These are phyloP conservation scores for Kodamaea fungicola DNA, from an alignment of 1,139 yeast species.

Conservation along the genomic window DNA sequence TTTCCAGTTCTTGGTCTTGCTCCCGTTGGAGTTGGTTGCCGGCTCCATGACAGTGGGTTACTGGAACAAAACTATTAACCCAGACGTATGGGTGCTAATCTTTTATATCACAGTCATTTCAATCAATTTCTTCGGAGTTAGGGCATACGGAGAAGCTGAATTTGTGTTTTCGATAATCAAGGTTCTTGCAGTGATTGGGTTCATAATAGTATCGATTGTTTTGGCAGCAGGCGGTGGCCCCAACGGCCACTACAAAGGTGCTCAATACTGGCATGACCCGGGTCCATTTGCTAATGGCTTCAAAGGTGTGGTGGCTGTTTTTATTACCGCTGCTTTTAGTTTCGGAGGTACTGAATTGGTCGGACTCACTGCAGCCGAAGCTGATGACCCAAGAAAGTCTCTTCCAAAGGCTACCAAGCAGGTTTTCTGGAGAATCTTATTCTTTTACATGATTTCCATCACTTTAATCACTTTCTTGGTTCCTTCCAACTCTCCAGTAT, in stretches of 20 bases:
- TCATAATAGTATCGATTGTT: slow-evolving; percentile 28
- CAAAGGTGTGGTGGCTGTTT: slow-evolving; percentile 46
- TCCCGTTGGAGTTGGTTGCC: slow-evolving; percentile 32
- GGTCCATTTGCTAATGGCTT: slow-evolving; percentile 38
- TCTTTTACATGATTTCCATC: slow-evolving; percentile 32
- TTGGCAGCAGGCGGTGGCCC: slow-evolving; percentile 35
- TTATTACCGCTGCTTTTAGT: slow-evolving; percentile 55
- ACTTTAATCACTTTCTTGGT: slow-evolving; percentile 31
- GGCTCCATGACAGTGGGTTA: slow-evolving; percentile 30
- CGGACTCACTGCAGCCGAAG: slow-evolving; percentile 41
- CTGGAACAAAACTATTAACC: slow-evolving; percentile 28
- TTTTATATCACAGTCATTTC: slow-evolving; percentile 26
- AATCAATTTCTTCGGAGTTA: slow-evolving; percentile 33
- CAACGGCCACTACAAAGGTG: slow-evolving; percentile 21
- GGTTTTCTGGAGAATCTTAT: slow-evolving; percentile 34
- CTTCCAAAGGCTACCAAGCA: slow-evolving; percentile 41
- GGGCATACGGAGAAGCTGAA: slow-evolving; percentile 35
- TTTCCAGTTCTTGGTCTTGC: slow-evolving; percentile 24
- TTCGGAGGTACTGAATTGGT: slow-evolving; percentile 50
- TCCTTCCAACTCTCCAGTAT: slow-evolving; percentile 30
- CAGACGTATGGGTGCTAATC: slow-evolving; percentile 31
- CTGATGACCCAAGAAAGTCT: slow-evolving; percentile 36
- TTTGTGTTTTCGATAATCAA: slow-evolving; percentile 29
- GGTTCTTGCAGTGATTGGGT: slow-evolving; percentile 30
- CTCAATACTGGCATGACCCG: slow-evolving; percentile 28